Evolutionary conservation across 192 early-diverging fungal species (phyloP).

Genomic region (Coemansia aciculifera): DNA sequence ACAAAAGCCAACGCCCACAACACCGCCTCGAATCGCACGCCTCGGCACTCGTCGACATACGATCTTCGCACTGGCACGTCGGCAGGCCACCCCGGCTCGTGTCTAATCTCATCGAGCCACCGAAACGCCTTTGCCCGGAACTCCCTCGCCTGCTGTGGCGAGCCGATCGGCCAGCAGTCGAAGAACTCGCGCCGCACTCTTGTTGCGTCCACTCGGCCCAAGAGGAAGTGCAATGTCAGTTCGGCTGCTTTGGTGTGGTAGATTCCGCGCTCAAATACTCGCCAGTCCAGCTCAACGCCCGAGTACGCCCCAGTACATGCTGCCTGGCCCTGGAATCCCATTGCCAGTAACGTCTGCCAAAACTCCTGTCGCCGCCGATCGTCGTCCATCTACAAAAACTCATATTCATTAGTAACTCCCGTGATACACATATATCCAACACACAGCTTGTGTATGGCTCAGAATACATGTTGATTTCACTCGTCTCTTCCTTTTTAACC

Average conservation of each 20-base stretch:
- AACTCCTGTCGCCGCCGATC: conserved; percentile 26
- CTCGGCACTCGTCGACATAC: conserved; percentile 52
- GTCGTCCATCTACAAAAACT: not conserved
- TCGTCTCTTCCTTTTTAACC: not conserved
- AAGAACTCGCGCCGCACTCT: conserved; percentile 49
- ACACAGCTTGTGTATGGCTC: not conserved
- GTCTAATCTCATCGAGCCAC: conserved; percentile 57
- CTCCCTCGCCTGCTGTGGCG: conserved; percentile 57
- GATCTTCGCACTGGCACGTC: conserved; percentile 48
- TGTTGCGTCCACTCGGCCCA: conserved; percentile 42
- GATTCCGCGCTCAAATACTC: conserved; percentile 58
- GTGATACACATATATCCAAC: not conserved
- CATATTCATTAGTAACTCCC: no score
- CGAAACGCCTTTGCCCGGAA: conserved; percentile 60
- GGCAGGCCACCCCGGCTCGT: conserved; percentile 17
- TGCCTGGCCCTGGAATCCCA: conserved; percentile 39
- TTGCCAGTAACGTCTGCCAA: conserved; percentile 42
- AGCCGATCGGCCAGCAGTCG: conserved; percentile 61
- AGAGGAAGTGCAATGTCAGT: conserved; percentile 59
- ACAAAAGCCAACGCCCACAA: conserved; percentile 32
- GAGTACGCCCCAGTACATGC: conserved; percentile 47
- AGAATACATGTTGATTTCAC: not conserved
- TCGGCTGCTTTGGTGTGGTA: conserved; percentile 61
- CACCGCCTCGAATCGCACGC: conserved; percentile 38
- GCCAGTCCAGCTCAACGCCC: conserved; percentile 48